Evolutionary conservation across 2,329 filamentous ascomycete genomes (phyloP).

Genomic region (Fusarium sterilihyphosum): DNA sequence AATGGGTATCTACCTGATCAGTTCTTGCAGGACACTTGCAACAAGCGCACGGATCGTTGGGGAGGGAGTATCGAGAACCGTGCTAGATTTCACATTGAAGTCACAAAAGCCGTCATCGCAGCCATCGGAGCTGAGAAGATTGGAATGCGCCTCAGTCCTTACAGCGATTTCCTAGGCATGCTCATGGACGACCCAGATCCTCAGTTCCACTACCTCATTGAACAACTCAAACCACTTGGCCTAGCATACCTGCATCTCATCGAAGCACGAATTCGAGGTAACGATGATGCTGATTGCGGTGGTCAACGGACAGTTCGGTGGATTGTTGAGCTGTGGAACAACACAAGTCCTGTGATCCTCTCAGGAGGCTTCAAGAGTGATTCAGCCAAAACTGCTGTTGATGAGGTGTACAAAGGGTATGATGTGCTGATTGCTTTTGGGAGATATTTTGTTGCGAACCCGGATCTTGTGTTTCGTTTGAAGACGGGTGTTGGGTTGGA

Average conservation of each 20-base stretch:
- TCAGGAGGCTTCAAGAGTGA: neutral
- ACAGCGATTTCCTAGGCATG: neutral
- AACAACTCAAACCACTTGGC: neutral
- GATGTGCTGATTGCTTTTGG: neutral
- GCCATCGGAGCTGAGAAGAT: neutral
- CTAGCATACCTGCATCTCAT: neutral
- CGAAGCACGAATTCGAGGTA: neutral
- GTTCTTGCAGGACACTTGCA: neutral
- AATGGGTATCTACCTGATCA: neutral
- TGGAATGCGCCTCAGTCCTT: neutral
- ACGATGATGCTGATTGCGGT: neutral
- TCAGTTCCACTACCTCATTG: neutral
- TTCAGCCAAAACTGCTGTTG: neutral
- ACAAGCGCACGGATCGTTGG: neutral
- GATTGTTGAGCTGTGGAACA: neutral
- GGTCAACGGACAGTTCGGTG: neutral
- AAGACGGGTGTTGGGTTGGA: neutral
- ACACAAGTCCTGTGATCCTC: neutral
- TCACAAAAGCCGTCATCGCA: neutral
- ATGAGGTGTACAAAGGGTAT: neutral
- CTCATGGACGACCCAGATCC: neutral
- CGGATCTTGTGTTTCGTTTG: neutral
- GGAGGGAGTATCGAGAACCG: neutral
- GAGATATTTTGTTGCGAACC: neutral
- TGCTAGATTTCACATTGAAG: neutral